A percentile compares a stretch with the other conserved stretches of the same genome.
Evolutionary conservation across 495 filamentous ascomycete genomes (phyloP).

Genomic region (Parathielavia hyrcaniae): DNA sequence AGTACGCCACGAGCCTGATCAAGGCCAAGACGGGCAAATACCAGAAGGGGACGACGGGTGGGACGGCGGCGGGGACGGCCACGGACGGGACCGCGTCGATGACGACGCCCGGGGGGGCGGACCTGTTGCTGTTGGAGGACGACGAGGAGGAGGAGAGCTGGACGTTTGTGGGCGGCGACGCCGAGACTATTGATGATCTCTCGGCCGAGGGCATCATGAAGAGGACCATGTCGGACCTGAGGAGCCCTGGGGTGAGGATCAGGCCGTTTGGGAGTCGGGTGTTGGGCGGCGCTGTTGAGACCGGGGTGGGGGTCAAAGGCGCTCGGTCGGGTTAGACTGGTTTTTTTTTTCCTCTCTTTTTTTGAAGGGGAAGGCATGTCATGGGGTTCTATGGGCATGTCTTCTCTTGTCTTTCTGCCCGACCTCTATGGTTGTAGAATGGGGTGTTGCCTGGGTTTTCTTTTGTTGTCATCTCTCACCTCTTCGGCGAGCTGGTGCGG

Average conservation of each 20-base stretch:
- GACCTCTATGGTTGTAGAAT: too few species aligned
- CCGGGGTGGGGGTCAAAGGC: background rate
- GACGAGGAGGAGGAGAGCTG: slow-evolving; percentile 45
- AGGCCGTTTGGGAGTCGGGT: slow-evolving; percentile 14
- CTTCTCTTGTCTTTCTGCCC: background rate
- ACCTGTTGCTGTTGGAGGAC: slow-evolving; percentile 21
- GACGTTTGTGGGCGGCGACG: slow-evolving; percentile 44
- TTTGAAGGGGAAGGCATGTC: too few species aligned
- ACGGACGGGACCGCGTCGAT: slow-evolving; percentile 5
- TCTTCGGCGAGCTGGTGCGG: background rate
- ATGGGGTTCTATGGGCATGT: background rate
- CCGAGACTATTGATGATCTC: slow-evolving; percentile 24
- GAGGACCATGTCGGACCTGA: background rate
- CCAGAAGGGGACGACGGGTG: slow-evolving; percentile 34
- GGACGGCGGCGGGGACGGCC: background rate
- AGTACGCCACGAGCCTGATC: slow-evolving; percentile 87
- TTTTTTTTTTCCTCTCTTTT: background rate
- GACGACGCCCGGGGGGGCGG: slow-evolving; percentile 22
- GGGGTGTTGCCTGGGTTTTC: background rate
- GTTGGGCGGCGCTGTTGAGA: slow-evolving; percentile 11
- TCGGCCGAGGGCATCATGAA: slow-evolving; percentile 19
- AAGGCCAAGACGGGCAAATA: slow-evolving; percentile 50
- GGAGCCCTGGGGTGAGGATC: background rate
- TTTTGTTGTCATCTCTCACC: background rate
- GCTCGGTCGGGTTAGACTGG: background rate